Evolutionary conservation across 805 yeast genomes (phyloP).

Genomic region (Barnettozyma botsteinii): DNA sequence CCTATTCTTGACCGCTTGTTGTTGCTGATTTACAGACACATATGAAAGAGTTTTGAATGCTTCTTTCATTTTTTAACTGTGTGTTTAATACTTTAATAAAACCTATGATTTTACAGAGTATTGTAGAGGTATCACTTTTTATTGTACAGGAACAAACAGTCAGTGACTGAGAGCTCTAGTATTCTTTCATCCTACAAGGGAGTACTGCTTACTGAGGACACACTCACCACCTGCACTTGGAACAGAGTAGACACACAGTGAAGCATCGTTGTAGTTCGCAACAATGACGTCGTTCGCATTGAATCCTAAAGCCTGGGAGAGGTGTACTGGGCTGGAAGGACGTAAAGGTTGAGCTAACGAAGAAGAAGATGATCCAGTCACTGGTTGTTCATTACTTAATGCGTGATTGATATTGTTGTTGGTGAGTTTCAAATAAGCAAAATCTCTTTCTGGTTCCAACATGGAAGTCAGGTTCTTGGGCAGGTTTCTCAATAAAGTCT

Average conservation of each 20-base stretch:
- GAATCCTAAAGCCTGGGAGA: slow-evolving; percentile 14
- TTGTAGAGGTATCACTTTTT: no score
- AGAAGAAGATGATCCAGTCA: not conserved
- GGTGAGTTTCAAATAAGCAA: slow-evolving; percentile 45
- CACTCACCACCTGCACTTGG: slow-evolving; percentile 67
- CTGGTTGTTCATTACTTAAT: no score
- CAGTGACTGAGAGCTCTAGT: no score
- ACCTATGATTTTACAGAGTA: no score
- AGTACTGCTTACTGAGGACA: slow-evolving; percentile 47
- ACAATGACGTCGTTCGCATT: slow-evolving; percentile 18
- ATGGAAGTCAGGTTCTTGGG: slow-evolving; percentile 39
- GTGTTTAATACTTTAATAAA: no score
- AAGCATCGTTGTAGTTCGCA: slow-evolving; percentile 36
- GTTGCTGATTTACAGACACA: no score
- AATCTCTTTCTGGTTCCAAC: slow-evolving; percentile 60
- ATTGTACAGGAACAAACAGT: no score
- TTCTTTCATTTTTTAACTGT: no score
- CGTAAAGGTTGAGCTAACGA: not conserved
- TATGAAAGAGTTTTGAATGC: no score
- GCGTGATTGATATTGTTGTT: no score
- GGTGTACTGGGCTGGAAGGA: not conserved
- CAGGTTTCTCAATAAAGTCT: slow-evolving; percentile 21
- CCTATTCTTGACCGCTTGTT: no score
- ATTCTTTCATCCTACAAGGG: slow-evolving; percentile 14
- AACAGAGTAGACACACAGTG: slow-evolving; percentile 47